Evolutionary conservation across 2,329 filamentous ascomycete genomes (phyloP), one percentile per base, ranked within the genome.

Genomic region (Aspergillus sp.): DNA sequence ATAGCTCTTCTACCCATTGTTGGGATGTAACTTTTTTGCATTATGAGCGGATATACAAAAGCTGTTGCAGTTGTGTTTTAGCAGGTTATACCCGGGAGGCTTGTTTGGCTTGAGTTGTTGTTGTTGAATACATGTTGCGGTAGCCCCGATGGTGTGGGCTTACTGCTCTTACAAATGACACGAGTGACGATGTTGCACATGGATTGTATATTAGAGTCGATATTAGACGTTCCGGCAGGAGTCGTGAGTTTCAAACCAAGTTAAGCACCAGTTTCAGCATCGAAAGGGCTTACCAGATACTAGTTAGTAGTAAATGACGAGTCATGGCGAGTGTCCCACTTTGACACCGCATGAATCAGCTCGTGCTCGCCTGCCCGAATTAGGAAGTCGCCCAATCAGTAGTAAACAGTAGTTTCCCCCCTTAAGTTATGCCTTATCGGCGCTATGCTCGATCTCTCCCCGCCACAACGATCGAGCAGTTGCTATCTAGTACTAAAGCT

Each of bases 1-100:
- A 59, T 23, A 10, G 38, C 48, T 43, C 6, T 17, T 25, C n/a
- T n/a, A 8, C 17, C n/a, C n/a, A 3, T 39, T 36, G 32, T 19
- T 36, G 15, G n/a, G 12, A 32, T 21, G 38, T 28, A n/a, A 19
- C 12, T 36, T 36, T 45, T 54, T 45, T 55, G 52, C 23, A 55
- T 55, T 32, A 19, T 13, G 12, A n/a, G 30, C 25, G 39, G 23
- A 47, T 55, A 41, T 55, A 55, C 15, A 45, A 55, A 45, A 30
- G 43, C 43, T 45, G 52, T 55, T 55, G 52, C n/a, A 30, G 17
- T 28, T 23, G 38, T 12, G 9, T 21, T 55, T 47, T 55, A 36
- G 39, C 38, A 47, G 28, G 19, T 25, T 55, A 55, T 55, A 55
- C 53, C 53, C 53, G 32, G 53, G 53, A 55, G 53, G 53, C 39